phyloP scores from a whole-genome alignment of 495 filamentous ascomycete genomes.

The Durotheca rogersii region DNA sequence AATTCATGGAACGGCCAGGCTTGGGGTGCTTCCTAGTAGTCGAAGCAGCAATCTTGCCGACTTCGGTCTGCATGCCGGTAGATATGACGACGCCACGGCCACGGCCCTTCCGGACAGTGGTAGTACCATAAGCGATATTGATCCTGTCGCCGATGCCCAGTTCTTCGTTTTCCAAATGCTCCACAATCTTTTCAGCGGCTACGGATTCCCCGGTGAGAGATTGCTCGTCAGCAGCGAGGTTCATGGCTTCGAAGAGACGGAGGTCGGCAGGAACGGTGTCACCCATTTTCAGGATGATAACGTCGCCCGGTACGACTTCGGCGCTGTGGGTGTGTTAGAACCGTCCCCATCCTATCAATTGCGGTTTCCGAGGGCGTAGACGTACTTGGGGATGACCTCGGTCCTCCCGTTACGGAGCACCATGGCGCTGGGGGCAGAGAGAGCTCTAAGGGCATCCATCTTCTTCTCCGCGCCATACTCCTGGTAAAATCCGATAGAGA shows the following conservation, averaged over 20 bases:
- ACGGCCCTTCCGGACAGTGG: slow-evolving; percentile 67
- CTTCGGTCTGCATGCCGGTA: slow-evolving; percentile 81
- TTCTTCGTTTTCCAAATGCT: slow-evolving; percentile 47
- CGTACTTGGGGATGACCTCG: slow-evolving; percentile 60
- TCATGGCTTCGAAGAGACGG: slow-evolving; percentile 75
- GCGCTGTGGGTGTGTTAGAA: slow-evolving; percentile 49
- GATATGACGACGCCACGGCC: slow-evolving; percentile 64
- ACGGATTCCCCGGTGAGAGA: slow-evolving; percentile 71
- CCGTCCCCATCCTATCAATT: not conserved
- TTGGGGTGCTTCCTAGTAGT: slow-evolving; percentile 60
- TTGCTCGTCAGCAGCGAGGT: slow-evolving; percentile 69
- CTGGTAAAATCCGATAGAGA: slow-evolving; percentile 75
- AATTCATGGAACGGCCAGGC: slow-evolving; percentile 61
- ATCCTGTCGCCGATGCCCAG: slow-evolving; percentile 63
- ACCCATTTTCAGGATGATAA: slow-evolving; percentile 77
- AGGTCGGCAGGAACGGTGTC: slow-evolving; percentile 81
- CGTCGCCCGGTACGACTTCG: slow-evolving; percentile 79
- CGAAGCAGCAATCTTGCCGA: slow-evolving; percentile 77
- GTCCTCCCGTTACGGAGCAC: slow-evolving; percentile 72
- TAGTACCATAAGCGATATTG: slow-evolving; percentile 70
- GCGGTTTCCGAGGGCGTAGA: not conserved
- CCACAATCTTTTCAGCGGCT: slow-evolving; percentile 54
- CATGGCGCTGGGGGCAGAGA: slow-evolving; percentile 76
- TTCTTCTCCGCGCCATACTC: slow-evolving; percentile 86
- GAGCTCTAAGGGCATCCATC: slow-evolving; percentile 74